Percentiles rank a stretch among this genome's conserved stretches.
Conservation (phyloP, 2,329 filamentous ascomycete genomes). For the Alternaria arborescens region DNA sequence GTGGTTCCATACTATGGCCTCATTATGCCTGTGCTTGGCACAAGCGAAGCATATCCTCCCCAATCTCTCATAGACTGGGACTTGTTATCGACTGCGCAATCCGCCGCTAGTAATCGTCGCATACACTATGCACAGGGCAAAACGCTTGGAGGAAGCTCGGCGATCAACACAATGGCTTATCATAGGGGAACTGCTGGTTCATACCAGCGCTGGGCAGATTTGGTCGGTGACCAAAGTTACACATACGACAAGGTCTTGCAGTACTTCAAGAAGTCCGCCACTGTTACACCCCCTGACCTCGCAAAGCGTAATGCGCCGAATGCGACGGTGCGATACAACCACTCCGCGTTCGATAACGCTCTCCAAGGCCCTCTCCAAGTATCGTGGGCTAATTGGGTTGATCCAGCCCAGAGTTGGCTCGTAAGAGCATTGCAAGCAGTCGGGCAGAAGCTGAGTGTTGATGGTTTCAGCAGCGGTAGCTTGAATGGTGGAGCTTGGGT, state of each 20-base stretch:
- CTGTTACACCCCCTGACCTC: constrained; percentile 40
- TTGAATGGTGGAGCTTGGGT: constrained; percentile 32
- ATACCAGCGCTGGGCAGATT: constrained; percentile 43
- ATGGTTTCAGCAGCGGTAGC: constrained; percentile 34
- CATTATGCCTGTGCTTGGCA: constrained; percentile 27
- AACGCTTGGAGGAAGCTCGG: constrained; percentile 42
- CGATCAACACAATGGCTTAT: constrained; percentile 37
- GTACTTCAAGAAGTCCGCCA: constrained; percentile 41
- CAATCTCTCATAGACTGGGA: constrained; percentile 42
- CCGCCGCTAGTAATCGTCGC: constrained; percentile 25
- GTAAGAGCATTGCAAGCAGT: constrained; percentile 31
- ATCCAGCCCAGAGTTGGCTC: no score
- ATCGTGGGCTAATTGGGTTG: constrained; percentile 28
- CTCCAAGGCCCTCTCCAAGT: constrained; percentile 33
- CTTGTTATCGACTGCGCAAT: constrained; percentile 32
- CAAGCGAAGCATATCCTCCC: constrained; percentile 25
- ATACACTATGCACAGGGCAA: constrained; percentile 47
- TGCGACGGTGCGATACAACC: constrained; percentile 30
- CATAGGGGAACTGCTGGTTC: constrained; percentile 34
- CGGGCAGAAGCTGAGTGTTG: constrained; percentile 24
- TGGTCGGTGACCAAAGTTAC: constrained; percentile 43
- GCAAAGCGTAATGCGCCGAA: constrained; percentile 28
- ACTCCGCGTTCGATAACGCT: constrained; percentile 23
- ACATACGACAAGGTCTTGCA: constrained; percentile 36
- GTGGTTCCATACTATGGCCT: constrained; percentile 33